Evolutionary conservation across 352 stramenopile species (phyloP).

Genomic region (Globisporangium uncinulatum): DNA sequence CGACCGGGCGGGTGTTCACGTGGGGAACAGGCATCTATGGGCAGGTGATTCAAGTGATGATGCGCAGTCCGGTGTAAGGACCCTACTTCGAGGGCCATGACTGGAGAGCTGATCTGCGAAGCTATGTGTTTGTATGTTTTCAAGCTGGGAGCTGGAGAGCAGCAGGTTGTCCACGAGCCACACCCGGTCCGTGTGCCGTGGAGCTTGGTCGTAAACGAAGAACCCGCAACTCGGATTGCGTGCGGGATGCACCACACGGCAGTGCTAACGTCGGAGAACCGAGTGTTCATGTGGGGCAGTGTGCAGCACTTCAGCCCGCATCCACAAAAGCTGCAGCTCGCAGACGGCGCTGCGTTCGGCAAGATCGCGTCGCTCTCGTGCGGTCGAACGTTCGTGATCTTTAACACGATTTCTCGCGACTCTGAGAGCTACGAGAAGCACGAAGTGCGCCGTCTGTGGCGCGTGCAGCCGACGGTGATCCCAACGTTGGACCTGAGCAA

Average conservation of each 20-base stretch:
- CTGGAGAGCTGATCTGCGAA: background rate
- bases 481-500: constrained; percentile 42
- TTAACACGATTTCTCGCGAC: constrained; percentile 56
- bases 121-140: background rate
- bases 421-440: constrained; percentile 50
- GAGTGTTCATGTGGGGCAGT: constrained; percentile 68
- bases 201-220: constrained; percentile 29
- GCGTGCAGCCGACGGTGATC: constrained; percentile 31
- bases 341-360: constrained; percentile 28
- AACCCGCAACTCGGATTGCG: constrained; percentile 32
- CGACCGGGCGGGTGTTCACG: constrained; percentile 40
- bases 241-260: constrained; percentile 69
- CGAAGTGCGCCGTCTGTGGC: constrained; percentile 46
- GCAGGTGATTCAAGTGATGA: constrained; percentile 18
- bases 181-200: constrained; percentile 27
- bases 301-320: constrained; percentile 35
- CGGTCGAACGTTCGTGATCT: constrained; percentile 67
- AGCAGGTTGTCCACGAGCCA: constrained; percentile 42
- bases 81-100: no score
- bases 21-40: constrained; percentile 76
- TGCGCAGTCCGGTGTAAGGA: no score
- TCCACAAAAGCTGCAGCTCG: constrained; percentile 29
- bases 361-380: constrained; percentile 57
- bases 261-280: constrained; percentile 39
- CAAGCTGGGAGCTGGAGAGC: constrained; percentile 41